Base-by-base conservation (phyloP, 176 grass and related monocot species). In the Phyllostachys edulis region DNA sequence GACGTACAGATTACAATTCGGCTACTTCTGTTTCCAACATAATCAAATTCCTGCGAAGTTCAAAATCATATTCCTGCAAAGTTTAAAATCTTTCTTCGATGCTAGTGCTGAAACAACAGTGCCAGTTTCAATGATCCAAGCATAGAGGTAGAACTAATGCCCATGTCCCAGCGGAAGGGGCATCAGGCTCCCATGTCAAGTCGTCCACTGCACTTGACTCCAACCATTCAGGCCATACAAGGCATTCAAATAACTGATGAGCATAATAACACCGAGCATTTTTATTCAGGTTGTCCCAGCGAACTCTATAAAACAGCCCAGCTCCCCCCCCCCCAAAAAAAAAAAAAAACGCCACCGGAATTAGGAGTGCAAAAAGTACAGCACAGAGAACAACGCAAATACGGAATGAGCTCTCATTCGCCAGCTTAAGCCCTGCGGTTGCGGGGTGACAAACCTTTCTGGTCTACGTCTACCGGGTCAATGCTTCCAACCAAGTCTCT, bases 401-500 rank as follows among this genome's bases (percentile, higher is more conserved):
- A 57, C 4, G 4, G 10, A 17, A 77, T 50, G 55, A 11, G 3
- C n/a, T 67, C 39, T 55, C 56, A 55, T 67, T 50, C 21, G 29
- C 49, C 61, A 83, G 37, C 46, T 87, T 77, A 87, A 44, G 80
- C 80, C 42, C 75, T 87, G 75, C 75, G 80, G 41, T 83, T 87
- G 47, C 60, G 40, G 68, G 75, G 15, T 14, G 66, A 29, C 5
- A 59, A 80, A 80, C 0, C 85, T 75, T 87, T 87, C 75, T 80
- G 80, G 44, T 87, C 89, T 70, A 87, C 75, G 44, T 87, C 89
- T 70, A 87, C 75, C 0, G 52, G 69, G 51, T 83, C 70, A 51
- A 68, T 80, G 52, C 84, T 85, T 63, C 86, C 88, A 60, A 90
- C 91, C 78, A 94, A 87, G 73, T 92, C 91, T 62, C 86, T 54